Base-by-base conservation (phyloP, 371 early-diverging fungal genomes). In the Nematocida sp. region DNA sequence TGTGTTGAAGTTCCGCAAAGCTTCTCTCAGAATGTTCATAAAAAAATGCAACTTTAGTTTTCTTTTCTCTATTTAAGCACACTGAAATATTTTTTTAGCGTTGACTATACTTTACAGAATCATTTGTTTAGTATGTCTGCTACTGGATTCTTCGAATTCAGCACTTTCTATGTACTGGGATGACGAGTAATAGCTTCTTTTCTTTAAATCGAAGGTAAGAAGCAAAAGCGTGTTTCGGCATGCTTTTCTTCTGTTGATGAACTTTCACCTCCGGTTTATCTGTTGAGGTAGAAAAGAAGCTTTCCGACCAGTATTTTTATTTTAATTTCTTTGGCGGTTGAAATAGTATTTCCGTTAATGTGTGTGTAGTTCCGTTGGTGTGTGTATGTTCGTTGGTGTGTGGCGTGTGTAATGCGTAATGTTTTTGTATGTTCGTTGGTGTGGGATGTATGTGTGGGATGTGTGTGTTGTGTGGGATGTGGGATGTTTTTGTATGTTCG, bases 101-200 rank as follows among this genome's bases (percentile, higher is more conserved):
- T 67, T 58, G 74, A 58, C 36, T 48, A 49, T 70, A 70, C 62
- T 70, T 70, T 70, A 70, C 74, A 70, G 74, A 70, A 70, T 70
- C 74, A 70, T 70, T 70, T 70, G 74, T 70, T 58, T 70, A 70
- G 74, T 70, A 58, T 19, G 74, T 50, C 31, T 41, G 57, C 51
- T 29, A 70, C 62, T 46, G 43, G 49, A 25, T 29, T 58, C 17
- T 32, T 48, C n/a, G 23, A 70, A 70, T 29, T 38, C 37, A 29
- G 74, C 63, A 63, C 62, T 36, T n/a, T 11, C 53, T 48, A 76
- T 23, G 49, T 70, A 70, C 74, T 70, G 74, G 74, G 50, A 52
- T 70, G 74, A 70, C 15, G 74, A 58, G 34, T 13, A 34, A 56
- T 37, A 50, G 43, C 51, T 70, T 56, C 57, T 27, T 25, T 31